Evolutionary conservation across 2,329 filamentous ascomycete species (phyloP).

Genomic region (Pestalotiopsis sp.): DNA sequence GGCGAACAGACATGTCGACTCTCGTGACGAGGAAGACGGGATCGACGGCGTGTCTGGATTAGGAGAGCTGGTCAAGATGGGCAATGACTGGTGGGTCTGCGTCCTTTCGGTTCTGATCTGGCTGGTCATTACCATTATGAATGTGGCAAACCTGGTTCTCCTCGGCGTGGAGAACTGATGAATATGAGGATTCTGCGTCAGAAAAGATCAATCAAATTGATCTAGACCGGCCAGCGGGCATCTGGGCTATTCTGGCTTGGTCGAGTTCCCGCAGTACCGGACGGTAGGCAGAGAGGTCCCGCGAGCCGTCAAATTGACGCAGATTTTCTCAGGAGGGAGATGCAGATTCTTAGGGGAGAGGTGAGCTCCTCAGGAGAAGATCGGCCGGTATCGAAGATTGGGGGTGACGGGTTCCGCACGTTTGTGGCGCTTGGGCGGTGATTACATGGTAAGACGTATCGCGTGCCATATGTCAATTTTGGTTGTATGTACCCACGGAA

Average conservation of each 20-base stretch:
- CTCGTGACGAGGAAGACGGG: slow-evolving; percentile 13
- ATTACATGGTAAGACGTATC: background rate
- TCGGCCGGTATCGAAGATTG: background rate
- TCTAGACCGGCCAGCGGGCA: background rate
- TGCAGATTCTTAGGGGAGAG: background rate
- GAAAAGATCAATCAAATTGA: background rate
- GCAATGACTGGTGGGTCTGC: slow-evolving; percentile 69
- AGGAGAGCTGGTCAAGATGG: slow-evolving; percentile 59
- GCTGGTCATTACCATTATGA: slow-evolving; percentile 74
- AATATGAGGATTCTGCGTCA: background rate
- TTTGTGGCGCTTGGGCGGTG: background rate
- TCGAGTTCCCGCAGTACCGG: background rate
- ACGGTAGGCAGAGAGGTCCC: background rate
- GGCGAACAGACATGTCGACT: background rate
- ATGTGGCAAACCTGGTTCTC: slow-evolving; percentile 52
- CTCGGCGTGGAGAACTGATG: slow-evolving; percentile 24
- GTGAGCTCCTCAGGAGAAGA: background rate
- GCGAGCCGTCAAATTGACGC: background rate
- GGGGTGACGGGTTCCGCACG: background rate
- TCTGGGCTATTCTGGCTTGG: background rate
- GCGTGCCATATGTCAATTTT: background rate
- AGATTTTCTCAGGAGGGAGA: background rate
- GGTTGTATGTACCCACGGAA: background rate
- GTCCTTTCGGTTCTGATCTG: slow-evolving; percentile 64
- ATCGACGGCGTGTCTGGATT: slow-evolving; percentile 18